These are phyloP conservation scores for Narthecium ossifragum DNA, from an alignment of 106 monocot genomes.

Conservation along the genomic window DNA sequence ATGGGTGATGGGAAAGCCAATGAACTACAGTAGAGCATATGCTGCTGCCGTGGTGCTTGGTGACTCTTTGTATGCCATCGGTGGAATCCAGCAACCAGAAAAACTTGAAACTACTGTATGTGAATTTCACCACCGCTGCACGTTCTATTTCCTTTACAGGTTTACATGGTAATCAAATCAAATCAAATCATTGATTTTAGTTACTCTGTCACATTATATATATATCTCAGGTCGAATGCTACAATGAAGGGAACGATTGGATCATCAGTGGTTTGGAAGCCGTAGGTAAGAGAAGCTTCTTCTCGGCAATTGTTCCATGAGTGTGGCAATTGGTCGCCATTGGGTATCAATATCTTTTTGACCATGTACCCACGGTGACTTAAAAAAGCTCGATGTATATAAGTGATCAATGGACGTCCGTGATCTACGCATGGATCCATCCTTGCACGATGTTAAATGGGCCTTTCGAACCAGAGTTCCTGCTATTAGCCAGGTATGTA, in stretches of 20 bases:
- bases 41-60: slow-evolving; percentile 1
- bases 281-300: background rate
- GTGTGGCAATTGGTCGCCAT: too few relatives aligned
- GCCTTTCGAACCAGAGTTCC: too few relatives aligned
- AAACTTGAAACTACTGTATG: background rate
- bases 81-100: background rate
- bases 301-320: slow-evolving; percentile 8
- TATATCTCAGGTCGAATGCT: slow-evolving; percentile 1
- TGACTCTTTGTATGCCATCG: background rate
- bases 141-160: background rate
- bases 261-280: background rate
- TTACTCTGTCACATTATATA: too few relatives aligned
- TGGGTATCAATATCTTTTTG: too few relatives aligned
- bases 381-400: too few relatives aligned
- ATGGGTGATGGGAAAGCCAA: background rate
- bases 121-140: background rate
- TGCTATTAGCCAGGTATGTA: too few relatives aligned
- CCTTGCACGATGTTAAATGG: too few relatives aligned
- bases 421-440: too few relatives aligned
- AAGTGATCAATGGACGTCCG: too few relatives aligned
- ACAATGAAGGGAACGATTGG: background rate
- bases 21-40: slow-evolving; percentile 3
- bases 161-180: too few relatives aligned
- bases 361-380: too few relatives aligned
- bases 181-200: too few relatives aligned